Conservation (phyloP, 2,329 filamentous ascomycete species). For the Aspergillus latus region DNA sequence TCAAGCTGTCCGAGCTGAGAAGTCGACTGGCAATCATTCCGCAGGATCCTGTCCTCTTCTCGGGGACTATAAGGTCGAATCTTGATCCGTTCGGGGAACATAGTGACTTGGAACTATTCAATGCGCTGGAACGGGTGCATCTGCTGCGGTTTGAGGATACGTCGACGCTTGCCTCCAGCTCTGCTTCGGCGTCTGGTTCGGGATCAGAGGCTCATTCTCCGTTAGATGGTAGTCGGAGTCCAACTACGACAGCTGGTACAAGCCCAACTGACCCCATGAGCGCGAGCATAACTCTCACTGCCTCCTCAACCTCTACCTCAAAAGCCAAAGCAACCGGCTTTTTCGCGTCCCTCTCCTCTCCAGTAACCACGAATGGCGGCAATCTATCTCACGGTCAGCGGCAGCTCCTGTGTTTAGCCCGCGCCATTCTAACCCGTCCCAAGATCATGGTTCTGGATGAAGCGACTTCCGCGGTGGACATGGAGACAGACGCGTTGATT, state of each 20-base stretch:
- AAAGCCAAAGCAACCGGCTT: conserved; percentile 37
- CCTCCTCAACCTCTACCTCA: conserved; percentile 10
- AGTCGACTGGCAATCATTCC: conserved; percentile 76
- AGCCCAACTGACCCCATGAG: conserved; percentile 3
- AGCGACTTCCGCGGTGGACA: conserved; percentile 75
- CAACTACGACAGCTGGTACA: background rate
- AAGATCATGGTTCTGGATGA: conserved; percentile 80
- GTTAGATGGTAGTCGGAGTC: background rate
- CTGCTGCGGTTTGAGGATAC: conserved; percentile 54
- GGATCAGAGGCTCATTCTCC: background rate
- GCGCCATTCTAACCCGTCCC: conserved; percentile 64
- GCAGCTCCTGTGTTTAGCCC: conserved; percentile 30
- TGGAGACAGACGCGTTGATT: conserved; percentile 72
- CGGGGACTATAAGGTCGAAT: conserved; percentile 72
- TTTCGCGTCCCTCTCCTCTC: conserved; percentile 62
- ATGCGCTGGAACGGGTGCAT: conserved; percentile 69
- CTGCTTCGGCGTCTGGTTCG: background rate
- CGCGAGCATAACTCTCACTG: conserved; percentile 14
- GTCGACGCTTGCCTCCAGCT: conserved; percentile 22
- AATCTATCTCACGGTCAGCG: conserved; percentile 49
- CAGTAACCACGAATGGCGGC: conserved; percentile 69
- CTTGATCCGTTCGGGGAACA: conserved; percentile 73
- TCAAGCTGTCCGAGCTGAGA: conserved; percentile 57
- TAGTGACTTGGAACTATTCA: conserved; percentile 65
- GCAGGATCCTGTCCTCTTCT: conserved; percentile 79